Conservation (phyloP, 176 grass and related monocot species). For the Alloteropsis semialata region DNA sequence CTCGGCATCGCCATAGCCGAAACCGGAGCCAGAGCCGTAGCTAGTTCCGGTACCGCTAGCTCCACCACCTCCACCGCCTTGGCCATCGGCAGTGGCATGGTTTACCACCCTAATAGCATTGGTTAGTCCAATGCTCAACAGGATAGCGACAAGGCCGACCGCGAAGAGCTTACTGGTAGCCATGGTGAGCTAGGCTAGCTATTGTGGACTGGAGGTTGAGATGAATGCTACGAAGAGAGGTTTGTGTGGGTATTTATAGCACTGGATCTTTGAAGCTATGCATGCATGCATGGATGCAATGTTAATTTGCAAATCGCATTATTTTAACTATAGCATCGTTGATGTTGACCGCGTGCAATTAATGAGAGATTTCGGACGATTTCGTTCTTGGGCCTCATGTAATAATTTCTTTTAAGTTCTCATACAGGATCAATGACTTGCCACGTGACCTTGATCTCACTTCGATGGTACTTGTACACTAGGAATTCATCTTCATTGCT, state of each 20-base stretch:
- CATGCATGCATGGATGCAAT: background rate
- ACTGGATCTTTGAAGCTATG: background rate
- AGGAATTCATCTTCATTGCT: background rate
- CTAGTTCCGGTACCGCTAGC: background rate
- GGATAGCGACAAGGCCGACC: background rate
- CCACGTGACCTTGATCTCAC: no score
- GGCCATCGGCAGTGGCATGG: background rate
- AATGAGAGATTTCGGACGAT: background rate
- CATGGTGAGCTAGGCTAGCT: background rate
- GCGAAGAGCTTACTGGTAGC: background rate
- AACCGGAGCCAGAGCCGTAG: background rate
- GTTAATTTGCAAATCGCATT: background rate
- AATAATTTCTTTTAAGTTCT: no score
- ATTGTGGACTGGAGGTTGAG: background rate
- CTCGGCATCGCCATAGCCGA: background rate
- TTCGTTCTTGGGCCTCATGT: no score
- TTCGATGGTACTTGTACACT: no score
- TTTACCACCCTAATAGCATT: conserved; percentile 15
- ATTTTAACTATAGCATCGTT: background rate
- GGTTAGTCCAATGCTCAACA: conserved; percentile 12
- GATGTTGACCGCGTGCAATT: background rate
- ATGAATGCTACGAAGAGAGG: background rate
- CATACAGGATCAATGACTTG: no score
- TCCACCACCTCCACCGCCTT: conserved; percentile 2
- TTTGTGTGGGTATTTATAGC: conserved; percentile 1